Base-by-base conservation (phyloP, 1,284 basidiomycete species). In the Rhodotorula sp. region DNA sequence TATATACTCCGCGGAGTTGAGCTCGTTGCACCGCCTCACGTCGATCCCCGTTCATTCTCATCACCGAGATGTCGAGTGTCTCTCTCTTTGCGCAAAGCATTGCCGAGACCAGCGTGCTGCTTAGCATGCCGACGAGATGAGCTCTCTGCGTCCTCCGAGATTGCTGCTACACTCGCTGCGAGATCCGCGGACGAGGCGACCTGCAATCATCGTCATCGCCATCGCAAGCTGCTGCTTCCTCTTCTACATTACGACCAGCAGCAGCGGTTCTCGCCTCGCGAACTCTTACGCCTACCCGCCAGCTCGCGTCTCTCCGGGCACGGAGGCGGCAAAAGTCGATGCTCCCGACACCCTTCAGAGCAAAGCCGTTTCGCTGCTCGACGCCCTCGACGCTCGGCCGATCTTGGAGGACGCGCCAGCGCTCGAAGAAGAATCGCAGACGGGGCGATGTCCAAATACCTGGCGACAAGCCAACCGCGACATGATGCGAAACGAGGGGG, bases 391-490 rank as follows among this genome's bases (percentile, higher is more conserved):
- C n/a, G 38, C 34, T 1, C 2, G 18, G 3, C 48, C 57, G 18
- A 66, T 66, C 43, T 59, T 66, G 52, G 43, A 28, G 12, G 56
- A 66, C 43, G 59, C 47, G 2, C 26, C 34, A 1, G 55, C 65
- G 5, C 21, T 66, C 38, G 31, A 31, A 12, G 12, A 61, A 43
- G 65, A 66, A n/a, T 61, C 65, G 5, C 1, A 5, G 5, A 1
- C 54, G n/a, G 54, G 54, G 1, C 34, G 65, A 12, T 69, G 67
- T 54, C 58, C 67, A 2, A 14, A 5, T 8, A 56, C 62, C 12
- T 80, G 81, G 60, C 64, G 71, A 26, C 74, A 83, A 63, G 79
- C 80, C 50, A 83, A 83, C 72, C 80, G 79, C 5, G 82, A 82
- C 75, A 81, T 82, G 70, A 75, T 81, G 16, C 73, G 74, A 16